Base-by-base conservation (phyloP, 768 basidiomycete genomes). In the Kwoniella dendrophila region DNA sequence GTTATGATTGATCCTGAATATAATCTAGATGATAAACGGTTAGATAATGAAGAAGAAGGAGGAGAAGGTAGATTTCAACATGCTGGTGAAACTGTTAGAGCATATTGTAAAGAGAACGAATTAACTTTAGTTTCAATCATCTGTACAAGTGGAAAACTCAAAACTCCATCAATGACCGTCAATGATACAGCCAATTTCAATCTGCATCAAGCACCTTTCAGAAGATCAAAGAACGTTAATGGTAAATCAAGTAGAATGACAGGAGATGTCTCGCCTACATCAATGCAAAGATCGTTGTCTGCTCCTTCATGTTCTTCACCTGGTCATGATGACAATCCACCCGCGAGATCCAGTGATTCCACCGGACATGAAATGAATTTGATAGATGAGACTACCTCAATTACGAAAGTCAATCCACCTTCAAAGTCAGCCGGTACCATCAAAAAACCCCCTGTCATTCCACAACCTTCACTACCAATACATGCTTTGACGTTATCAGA, bases 21-120 rank as follows among this genome's bases (percentile, higher is more conserved):
- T 18, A 49, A 45, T 2, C 43, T 52, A 6, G 51, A 48, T n/a
- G 51, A 61, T 30, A n/a, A n/a, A n/a, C n/a, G n/a, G n/a, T n/a
- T n/a, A n/a, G 22, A 29, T 11, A 40, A 22, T 32, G 33, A 30
- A 32, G n/a, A 20, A 27, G 40, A n/a, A 33, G 27, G 41, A 26
- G 58, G 33, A 36, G 16, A 41, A 34, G 67, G 64, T 12, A 33
- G 64, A 43, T 70, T 68, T 47, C 45, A 54, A 16, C 73, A 72
- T 65, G 70, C 73, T 16, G 65, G 68, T 14, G 71, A 74, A 27
- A 72, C 73, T n/a, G 65, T 74, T 34, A 20, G 69, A 22, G 68
- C 67, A 1, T 74, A 74, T 43, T 66, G 66, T 36, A 38, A 44
- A n/a, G 73, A 74, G 22, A 70, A 70, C 43, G 22, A 52, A 6